Evolutionary conservation across 2,329 filamentous ascomycete genomes (phyloP), one percentile per base, ranked within the genome.

Genomic region (Rugonectria rugulosa): DNA sequence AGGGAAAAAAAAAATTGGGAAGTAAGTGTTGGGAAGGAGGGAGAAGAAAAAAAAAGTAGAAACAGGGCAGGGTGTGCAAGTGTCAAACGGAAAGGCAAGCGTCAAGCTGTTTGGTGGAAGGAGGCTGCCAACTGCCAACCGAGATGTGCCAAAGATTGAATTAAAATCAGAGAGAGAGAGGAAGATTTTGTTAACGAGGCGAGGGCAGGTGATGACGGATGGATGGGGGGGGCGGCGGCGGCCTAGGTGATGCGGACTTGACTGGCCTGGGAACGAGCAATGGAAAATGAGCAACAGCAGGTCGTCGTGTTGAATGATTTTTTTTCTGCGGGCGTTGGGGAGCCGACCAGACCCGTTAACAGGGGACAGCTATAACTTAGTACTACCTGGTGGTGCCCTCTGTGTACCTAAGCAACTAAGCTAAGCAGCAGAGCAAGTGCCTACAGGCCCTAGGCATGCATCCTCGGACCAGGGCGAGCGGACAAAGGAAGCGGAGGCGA

Each of bases 1-100:
- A 56, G 66, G 50, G 58, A 60, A 65, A 59, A 62, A 61, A 65
- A 62, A 63, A 60, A 65, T n/a, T n/a, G n/a, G n/a, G n/a, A 59
- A 37, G 27, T 24, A 66, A 58, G 61, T 29, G 62, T 58, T 57
- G 62, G 63, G 29, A 61, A 55, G 42, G 48, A 56, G 62, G 57
- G 45, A 63, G 60, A 53, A 40, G 20, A 47, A 49, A 56, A 61
- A 64, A 41, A 49, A 57, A 54, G 57, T 62, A 67, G 57, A 63
- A 49, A 66, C 58, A 55, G 59, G 61, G 56, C 53, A 53, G 56
- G 56, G 57, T 49, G 56, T 42, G 53, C 56, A 59, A 55, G 37
- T 47, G 46, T 34, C 32, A 36, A 36, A 14, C 32, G 6, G 32
- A 31, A 44, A 56, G 56, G 38, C 46, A 53, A 47, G 59, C 57